Conservation (phyloP, 768 basidiomycete species). For the Russula compacta region DNA sequence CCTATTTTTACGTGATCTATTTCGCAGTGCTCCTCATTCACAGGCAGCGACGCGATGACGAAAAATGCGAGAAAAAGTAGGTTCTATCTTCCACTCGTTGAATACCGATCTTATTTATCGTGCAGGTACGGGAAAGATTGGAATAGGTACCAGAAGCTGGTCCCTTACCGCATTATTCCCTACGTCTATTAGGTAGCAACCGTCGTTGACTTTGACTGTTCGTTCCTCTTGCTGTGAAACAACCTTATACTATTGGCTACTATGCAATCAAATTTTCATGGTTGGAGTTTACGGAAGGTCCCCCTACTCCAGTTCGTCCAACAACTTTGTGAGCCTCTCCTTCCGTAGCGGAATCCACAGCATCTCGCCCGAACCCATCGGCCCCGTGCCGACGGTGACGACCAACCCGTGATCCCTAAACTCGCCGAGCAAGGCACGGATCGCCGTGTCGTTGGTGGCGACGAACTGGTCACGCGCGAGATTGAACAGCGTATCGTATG, state of each 20-base stretch:
- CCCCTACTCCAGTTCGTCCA: slow-evolving; percentile 13
- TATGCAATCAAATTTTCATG: background rate
- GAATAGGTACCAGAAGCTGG: slow-evolving; percentile 80
- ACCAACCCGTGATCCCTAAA: slow-evolving; percentile 88
- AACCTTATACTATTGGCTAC: background rate
- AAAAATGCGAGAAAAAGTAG: slow-evolving; percentile 69
- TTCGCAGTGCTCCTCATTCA: slow-evolving; percentile 86
- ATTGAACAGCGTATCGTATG: slow-evolving; percentile 62
- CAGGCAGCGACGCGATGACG: slow-evolving; percentile 85
- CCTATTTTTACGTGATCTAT: slow-evolving; percentile 91
- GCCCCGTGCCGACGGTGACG: slow-evolving; percentile 32
- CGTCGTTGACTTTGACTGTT: too few relatives aligned
- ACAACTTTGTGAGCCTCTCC: slow-evolving; percentile 51
- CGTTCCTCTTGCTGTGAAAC: background rate
- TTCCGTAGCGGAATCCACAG: slow-evolving; percentile 85
- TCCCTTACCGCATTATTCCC: slow-evolving; percentile 80
- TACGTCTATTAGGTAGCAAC: slow-evolving; percentile 51
- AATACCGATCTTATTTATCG: background rate
- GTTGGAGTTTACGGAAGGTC: background rate
- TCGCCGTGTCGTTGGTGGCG: slow-evolving; percentile 78
- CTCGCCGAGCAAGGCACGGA: slow-evolving; percentile 76
- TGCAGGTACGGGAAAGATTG: slow-evolving; percentile 88
- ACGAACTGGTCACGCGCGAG: slow-evolving; percentile 76
- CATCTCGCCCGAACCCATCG: slow-evolving; percentile 39
- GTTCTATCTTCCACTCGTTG: background rate